These are phyloP conservation scores for Nemania bipapillata DNA, from an alignment of 2,329 filamentous ascomycete species.

Conservation along the genomic window DNA sequence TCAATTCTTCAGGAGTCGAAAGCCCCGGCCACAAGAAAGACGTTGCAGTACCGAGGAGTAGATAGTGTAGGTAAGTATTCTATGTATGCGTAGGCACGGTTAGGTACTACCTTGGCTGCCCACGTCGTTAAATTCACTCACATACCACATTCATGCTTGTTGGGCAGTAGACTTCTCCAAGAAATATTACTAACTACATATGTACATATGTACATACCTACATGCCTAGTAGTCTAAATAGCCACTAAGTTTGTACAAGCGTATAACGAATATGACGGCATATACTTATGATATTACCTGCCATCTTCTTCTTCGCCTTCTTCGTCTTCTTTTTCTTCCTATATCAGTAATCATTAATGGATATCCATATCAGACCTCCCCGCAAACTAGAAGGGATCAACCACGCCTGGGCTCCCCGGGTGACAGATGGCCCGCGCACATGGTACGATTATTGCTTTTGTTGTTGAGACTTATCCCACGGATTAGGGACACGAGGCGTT, in stretches of 20 bases:
- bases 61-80: neutral
- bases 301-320: too few relatives aligned
- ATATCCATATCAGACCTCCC: neutral
- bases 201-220: neutral
- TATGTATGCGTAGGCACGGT: neutral
- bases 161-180: too few relatives aligned
- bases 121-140: too few relatives aligned
- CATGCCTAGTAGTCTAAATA: too few relatives aligned
- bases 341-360: neutral
- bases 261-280: too few relatives aligned
- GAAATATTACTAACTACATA: too few relatives aligned
- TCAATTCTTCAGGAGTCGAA: neutral
- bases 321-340: too few relatives aligned
- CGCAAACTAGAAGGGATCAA: conserved; percentile 19
- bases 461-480: neutral
- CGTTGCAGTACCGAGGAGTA: neutral
- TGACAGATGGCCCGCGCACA: conserved; percentile 18
- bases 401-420: conserved; percentile 18
- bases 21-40: neutral
- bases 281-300: too few relatives aligned
- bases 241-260: too few relatives aligned
- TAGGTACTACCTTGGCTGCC: too few relatives aligned
- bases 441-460: conserved; percentile 37
- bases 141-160: too few relatives aligned
- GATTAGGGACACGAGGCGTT: conserved; percentile 15